Conservation (phyloP, 2,329 filamentous ascomycete species). For the Colletotrichum orbiculare region DNA sequence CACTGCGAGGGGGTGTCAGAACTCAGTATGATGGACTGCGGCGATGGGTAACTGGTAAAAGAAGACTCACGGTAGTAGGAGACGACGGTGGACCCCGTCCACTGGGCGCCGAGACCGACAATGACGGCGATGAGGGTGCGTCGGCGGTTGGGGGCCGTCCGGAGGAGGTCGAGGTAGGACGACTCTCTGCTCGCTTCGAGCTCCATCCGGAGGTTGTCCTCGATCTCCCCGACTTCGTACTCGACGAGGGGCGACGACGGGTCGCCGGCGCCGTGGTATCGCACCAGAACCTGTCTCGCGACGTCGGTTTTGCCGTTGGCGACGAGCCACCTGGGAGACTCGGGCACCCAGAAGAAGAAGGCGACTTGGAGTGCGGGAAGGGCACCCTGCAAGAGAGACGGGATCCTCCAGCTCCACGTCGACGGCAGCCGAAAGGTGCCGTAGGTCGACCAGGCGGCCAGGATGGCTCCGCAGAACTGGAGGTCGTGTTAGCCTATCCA, state of each 20-base stretch:
- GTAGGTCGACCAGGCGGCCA: conserved; percentile 44
- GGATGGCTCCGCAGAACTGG: conserved; percentile 50
- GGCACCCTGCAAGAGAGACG: conserved; percentile 49
- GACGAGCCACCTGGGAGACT: conserved; percentile 72
- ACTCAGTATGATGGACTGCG: no score
- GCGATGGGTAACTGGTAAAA: background rate
- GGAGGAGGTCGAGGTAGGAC: conserved; percentile 43
- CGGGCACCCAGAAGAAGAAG: conserved; percentile 55
- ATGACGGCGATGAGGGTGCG: conserved; percentile 41
- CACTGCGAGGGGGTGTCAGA: no score
- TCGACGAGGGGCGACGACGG: conserved; percentile 45
- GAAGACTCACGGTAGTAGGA: conserved; percentile 47
- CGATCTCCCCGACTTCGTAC: conserved; percentile 58
- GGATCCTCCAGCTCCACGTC: conserved; percentile 43
- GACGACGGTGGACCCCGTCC: conserved; percentile 46
- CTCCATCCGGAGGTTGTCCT: conserved; percentile 55
- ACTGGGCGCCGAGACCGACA: conserved; percentile 43
- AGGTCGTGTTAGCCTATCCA: background rate
- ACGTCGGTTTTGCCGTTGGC: conserved; percentile 63
- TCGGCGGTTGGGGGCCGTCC: conserved; percentile 43
- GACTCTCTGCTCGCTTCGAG: conserved; percentile 56
- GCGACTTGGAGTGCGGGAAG: conserved; percentile 45
- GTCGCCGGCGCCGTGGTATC: conserved; percentile 62
- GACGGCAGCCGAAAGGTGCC: conserved; percentile 48
- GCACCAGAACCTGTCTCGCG: conserved; percentile 62